Evolutionary conservation across 225 moss, liverwort and hornwort species (phyloP), one percentile per base, ranked within the genome.

Genomic region (Straminergon stramineum): DNA sequence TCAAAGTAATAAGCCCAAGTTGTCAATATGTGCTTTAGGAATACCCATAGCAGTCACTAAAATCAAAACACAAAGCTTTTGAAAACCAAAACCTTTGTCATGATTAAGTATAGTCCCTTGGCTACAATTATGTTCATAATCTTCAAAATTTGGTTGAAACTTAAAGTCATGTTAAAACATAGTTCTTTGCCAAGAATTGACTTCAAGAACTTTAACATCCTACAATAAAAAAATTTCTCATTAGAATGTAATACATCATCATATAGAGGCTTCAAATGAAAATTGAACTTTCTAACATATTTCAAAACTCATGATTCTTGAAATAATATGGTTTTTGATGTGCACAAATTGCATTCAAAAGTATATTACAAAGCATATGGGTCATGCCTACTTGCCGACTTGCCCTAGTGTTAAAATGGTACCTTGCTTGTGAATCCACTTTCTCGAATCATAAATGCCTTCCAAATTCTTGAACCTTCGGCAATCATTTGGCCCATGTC

Each of bases 21-120:
- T 43, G 0, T 27, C 16, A 1, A 73, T 1, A 28, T 15, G 3
- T 0, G 0, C 17, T 4, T 74, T 10, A 28, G 17, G 7, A 74
- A 0, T 4, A 6, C 16, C 17, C 6, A 10, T 17, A 17, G 28
- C 0, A 1, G 6, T 28, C 6, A 28, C 28, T 10, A 74, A 30
- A 17, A 74, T 45, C 30, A 74, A 30, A 0, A 75, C 11, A 30
- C 48, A 18, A 20, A 75, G 51, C 1, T 75, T 75, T 45, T 4
- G 11, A 75, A 51, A 75, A 32, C 32, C 11, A 18, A 75, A 75
- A 75, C 31, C 19, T 7, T 11, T 7, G 7, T 51, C 31, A 1
- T 45, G 16, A 2, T 74, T 17, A 5, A 35, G 1, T 2, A 4
- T 17, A 17, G 1, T 3, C 17, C 17, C 17, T 28, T 17, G 17